These are phyloP conservation scores for Penicillium psychrofluorescens DNA, from an alignment of 495 filamentous ascomycete species.

Conservation along the genomic window DNA sequence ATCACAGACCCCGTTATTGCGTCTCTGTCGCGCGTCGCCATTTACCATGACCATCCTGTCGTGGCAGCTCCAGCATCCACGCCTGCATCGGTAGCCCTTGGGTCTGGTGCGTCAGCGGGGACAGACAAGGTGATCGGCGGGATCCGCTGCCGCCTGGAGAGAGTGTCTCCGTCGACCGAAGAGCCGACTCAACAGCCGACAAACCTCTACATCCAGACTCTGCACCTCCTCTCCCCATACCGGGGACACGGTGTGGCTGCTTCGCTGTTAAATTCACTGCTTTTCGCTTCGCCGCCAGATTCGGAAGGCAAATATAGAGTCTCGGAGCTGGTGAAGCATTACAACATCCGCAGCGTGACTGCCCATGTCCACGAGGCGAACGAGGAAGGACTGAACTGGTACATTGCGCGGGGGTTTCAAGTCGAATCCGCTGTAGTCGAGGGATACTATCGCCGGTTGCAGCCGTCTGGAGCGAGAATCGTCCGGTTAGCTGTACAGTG, in stretches of 20 bases:
- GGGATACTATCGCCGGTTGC: slow-evolving; percentile 80
- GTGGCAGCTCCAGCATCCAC: slow-evolving; percentile 27
- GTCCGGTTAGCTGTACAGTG: slow-evolving; percentile 47
- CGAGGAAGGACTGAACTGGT: slow-evolving; percentile 80
- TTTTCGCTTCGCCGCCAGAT: slow-evolving; percentile 35
- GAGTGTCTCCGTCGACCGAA: slow-evolving; percentile 15
- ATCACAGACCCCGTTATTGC: slow-evolving; percentile 58
- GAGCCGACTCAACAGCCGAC: slow-evolving; percentile 20
- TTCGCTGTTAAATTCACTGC: slow-evolving; percentile 54
- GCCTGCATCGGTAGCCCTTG: not conserved
- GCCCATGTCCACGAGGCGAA: slow-evolving; percentile 97
- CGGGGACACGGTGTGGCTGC: slow-evolving; percentile 71
- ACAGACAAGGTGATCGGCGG: slow-evolving; percentile 66
- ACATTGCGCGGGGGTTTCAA: slow-evolving; percentile 70
- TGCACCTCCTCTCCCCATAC: slow-evolving; percentile 77
- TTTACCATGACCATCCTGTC: slow-evolving; percentile 50
- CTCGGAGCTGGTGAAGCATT: slow-evolving; percentile 44
- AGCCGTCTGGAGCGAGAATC: slow-evolving; percentile 71
- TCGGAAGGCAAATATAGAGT: slow-evolving; percentile 16
- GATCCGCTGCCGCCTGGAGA: slow-evolving; percentile 75
- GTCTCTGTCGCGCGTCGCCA: slow-evolving; percentile 70
- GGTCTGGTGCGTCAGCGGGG: slow-evolving; percentile 14
- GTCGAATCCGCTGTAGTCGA: slow-evolving; percentile 49
- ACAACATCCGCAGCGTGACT: slow-evolving; percentile 50
- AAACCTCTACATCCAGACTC: slow-evolving; percentile 79